phyloP scores from a whole-genome alignment of 257 asterid genomes.

The Solanum peruvianum region DNA sequence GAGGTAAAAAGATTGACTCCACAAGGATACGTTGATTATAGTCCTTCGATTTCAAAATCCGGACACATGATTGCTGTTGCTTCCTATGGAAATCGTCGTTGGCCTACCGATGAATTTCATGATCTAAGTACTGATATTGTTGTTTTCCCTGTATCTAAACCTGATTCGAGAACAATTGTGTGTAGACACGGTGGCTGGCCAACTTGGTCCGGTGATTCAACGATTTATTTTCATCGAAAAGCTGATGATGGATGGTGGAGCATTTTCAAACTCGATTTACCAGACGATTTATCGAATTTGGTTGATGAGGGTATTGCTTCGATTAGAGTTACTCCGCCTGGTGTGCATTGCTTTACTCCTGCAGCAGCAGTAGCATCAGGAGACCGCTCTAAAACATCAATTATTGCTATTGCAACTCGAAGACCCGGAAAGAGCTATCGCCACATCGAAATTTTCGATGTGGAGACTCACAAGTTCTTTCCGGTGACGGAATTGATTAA shows the following conservation, averaged over 20 bases:
- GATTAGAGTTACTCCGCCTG: slow-evolving; percentile 57
- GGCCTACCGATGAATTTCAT: slow-evolving; percentile 58
- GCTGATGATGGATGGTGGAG: slow-evolving; percentile 96
- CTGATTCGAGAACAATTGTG: slow-evolving; percentile 22
- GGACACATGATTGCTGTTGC: slow-evolving; percentile 71
- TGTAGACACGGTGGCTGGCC: slow-evolving; percentile 81
- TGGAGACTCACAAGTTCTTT: slow-evolving; percentile 24
- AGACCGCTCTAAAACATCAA: slow-evolving; percentile 1
- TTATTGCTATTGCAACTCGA: slow-evolving; percentile 57
- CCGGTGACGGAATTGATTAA: slow-evolving; percentile 45
- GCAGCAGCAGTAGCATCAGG: slow-evolving; percentile 22
- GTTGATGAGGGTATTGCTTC: slow-evolving; percentile 6
- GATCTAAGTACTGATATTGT: slow-evolving; percentile 55
- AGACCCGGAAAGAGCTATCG: slow-evolving; percentile 47
- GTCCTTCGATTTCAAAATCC: slow-evolving; percentile 52
- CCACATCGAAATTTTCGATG: slow-evolving; percentile 60
- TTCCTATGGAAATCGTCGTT: slow-evolving; percentile 37
- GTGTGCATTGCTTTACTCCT: slow-evolving; percentile 62
- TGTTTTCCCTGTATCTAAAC: slow-evolving; percentile 38
- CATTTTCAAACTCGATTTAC: slow-evolving; percentile 43
- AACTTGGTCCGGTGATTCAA: slow-evolving; percentile 50
- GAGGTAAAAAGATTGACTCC: slow-evolving; percentile 40
- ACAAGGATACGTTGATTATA: slow-evolving; percentile 43
- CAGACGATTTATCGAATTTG: neutral
- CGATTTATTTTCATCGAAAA: slow-evolving; percentile 57